Evolutionary conservation across 2,329 filamentous ascomycete genomes (phyloP), one percentile per base, ranked within the genome.

Genomic region (Neonectria hederae): DNA sequence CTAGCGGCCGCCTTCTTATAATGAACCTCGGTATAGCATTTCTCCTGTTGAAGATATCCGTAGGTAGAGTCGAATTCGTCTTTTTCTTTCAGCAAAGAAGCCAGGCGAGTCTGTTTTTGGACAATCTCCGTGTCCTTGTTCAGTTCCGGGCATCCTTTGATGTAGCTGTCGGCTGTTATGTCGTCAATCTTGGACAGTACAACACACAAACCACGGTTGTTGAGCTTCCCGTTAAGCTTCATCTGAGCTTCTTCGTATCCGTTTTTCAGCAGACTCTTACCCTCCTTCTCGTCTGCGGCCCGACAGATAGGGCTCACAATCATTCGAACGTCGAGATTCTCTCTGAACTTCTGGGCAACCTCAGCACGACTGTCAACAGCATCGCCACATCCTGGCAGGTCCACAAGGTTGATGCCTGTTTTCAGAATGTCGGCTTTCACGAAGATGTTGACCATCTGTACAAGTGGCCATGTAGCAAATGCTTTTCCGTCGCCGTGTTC

Each of bases 371-470:
- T 75, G 1, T 65, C 59, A 0, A 69, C 63, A 0, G 63, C 61
- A 19, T 88, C 86, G 0, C 83, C 82, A 0, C 85, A 78, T 8
- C 86, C 86, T 0, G 86, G 86, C 0, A 88, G 76, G 63, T 88
- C 84, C 0, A 87, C 84, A 4, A 87, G 76, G 0, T 83, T 80
- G 2, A 84, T 79, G 0, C 85, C 84, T 4, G 83, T 81, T 0
- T 78, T 79, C 1, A 88, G 72, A 0, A 84, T 79, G 1, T 79
- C 69, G 0, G 83, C 77, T 54, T 81, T 83, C 10, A 79, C 76
- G 54, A 80, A 86, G 2, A 87, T 76, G 2, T 75, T 71, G 3
- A 82, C 79, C 1, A 72, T 51, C 0, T 75, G 64, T 1, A 82
- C 74, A 1, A 82, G 65, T 0, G 80, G 80, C 80, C 80, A 83